Percentiles rank a stretch among this genome's conserved stretches.
phyloP scores from a whole-genome alignment of 2,329 filamentous ascomycete genomes.

The Biscogniauxia sp. region DNA sequence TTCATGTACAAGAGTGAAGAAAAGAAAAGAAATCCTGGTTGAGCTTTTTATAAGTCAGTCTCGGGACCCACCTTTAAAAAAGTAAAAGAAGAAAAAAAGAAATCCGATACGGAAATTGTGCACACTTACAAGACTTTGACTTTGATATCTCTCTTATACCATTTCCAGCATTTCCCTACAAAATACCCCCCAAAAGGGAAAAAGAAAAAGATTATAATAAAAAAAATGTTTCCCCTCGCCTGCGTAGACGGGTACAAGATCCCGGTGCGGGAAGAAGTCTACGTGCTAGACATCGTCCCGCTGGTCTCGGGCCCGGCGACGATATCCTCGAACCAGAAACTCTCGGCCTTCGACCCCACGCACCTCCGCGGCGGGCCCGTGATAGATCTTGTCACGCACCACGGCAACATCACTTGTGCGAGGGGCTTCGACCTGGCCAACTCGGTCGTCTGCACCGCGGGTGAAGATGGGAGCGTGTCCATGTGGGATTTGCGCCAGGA shows the following conservation, averaged over 20 bases:
- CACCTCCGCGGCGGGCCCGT: constrained; percentile 48
- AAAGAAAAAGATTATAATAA: neutral
- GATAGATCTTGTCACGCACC: constrained; percentile 40
- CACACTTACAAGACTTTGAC: neutral
- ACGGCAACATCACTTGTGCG: constrained; percentile 64
- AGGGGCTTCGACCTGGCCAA: constrained; percentile 51
- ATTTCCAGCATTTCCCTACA: too few relatives aligned
- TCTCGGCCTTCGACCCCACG: constrained; percentile 62
- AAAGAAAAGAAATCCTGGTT: too few relatives aligned
- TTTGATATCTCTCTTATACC: neutral
- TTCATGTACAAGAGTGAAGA: too few relatives aligned
- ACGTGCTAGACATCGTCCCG: constrained; percentile 59
- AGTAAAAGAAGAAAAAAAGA: too few relatives aligned
- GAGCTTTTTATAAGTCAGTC: too few relatives aligned
- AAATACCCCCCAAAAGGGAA: neutral
- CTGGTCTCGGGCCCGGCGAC: constrained; percentile 52
- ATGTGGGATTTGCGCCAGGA: constrained; percentile 63
- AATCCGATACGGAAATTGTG: neutral
- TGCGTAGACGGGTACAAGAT: constrained; percentile 40
- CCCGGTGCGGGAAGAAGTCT: constrained; percentile 42
- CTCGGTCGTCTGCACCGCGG: constrained; percentile 64
- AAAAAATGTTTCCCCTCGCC: constrained; percentile 41
- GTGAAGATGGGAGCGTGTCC: constrained; percentile 66
- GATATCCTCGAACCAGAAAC: constrained; percentile 68
- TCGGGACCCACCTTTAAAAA: too few relatives aligned